Evolutionary conservation across 169 alveolate genomes (phyloP).

Genomic region (Toxoplasma gondii): DNA sequence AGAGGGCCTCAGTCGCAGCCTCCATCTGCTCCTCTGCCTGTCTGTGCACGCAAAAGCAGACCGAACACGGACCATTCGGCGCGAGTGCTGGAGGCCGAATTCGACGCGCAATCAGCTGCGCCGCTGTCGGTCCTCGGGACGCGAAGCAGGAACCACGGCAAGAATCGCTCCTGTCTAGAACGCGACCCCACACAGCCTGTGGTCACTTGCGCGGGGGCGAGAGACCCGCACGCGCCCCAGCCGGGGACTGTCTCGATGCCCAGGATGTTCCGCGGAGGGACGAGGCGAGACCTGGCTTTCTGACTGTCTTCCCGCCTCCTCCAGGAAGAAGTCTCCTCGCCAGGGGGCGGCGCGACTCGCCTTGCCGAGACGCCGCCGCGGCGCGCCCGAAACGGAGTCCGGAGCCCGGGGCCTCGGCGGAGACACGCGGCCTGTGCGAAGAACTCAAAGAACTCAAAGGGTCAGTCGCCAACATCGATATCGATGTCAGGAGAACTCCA

Average conservation of each 20-base stretch:
- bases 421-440: too few relatives aligned
- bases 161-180: background rate
- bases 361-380: too few relatives aligned
- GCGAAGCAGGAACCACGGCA: background rate
- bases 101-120: background rate
- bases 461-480: conserved; percentile 3
- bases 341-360: too few relatives aligned
- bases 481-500: conserved; percentile 4
- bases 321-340: background rate
- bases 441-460: background rate
- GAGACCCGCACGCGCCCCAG: background rate
- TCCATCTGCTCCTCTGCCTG: background rate
- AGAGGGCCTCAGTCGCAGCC: background rate
- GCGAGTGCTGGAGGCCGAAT: background rate
- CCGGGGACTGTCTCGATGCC: background rate
- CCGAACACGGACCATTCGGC: too few relatives aligned
- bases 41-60: background rate
- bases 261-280: background rate
- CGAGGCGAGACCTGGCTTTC: background rate
- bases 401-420: too few relatives aligned
- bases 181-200: background rate
- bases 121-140: background rate
- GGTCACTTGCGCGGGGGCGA: background rate
- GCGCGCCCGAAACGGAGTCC: too few relatives aligned
- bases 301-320: background rate